These are phyloP conservation scores for Shiraia sp. DNA, from an alignment of 2,329 filamentous ascomycete genomes.

Conservation along the genomic window DNA sequence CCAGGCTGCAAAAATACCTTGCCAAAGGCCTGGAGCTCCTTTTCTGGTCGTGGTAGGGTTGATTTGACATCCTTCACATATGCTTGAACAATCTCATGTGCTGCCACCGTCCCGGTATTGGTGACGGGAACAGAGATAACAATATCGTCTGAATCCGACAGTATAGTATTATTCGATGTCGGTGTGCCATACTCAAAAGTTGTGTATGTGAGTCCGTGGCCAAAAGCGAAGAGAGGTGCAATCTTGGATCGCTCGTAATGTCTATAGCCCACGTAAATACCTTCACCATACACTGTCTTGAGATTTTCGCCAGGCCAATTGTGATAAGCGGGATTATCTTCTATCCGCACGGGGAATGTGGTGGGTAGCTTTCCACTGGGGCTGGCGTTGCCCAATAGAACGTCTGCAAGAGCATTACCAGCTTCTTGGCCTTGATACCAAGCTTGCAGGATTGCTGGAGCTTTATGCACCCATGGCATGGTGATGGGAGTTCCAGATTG, in stretches of 20 bases:
- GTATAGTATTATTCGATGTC: constrained; percentile 54
- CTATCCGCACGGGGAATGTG: constrained; percentile 63
- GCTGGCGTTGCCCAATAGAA: constrained; percentile 73
- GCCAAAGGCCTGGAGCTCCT: constrained; percentile 71
- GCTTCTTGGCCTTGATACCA: constrained; percentile 91
- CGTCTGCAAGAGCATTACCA: constrained; percentile 77
- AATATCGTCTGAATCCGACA: constrained; percentile 52
- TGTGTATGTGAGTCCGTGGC: constrained; percentile 78
- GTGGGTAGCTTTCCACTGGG: constrained; percentile 76
- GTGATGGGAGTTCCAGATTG: constrained; percentile 75
- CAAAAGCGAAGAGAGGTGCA: constrained; percentile 72
- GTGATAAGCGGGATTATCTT: constrained; percentile 71
- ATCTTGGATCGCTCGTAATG: constrained; percentile 69
- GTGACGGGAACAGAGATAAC: constrained; percentile 56
- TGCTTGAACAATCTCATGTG: constrained; percentile 68
- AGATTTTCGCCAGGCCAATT: constrained; percentile 75
- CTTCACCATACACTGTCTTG: constrained; percentile 71
- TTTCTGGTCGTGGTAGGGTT: constrained; percentile 66
- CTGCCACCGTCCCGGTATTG: constrained; percentile 61
- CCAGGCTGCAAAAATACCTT: constrained; percentile 44
- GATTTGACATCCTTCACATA: constrained; percentile 69
- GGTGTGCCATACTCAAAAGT: constrained; percentile 67
- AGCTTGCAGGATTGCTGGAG: constrained; percentile 70
- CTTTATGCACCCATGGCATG: constrained; percentile 70
- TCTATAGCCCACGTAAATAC: constrained; percentile 72